Evolutionary conservation across 2,329 filamentous ascomycete genomes (phyloP), one percentile per base, ranked within the genome.

Genomic region (Diplodia sapinea): DNA sequence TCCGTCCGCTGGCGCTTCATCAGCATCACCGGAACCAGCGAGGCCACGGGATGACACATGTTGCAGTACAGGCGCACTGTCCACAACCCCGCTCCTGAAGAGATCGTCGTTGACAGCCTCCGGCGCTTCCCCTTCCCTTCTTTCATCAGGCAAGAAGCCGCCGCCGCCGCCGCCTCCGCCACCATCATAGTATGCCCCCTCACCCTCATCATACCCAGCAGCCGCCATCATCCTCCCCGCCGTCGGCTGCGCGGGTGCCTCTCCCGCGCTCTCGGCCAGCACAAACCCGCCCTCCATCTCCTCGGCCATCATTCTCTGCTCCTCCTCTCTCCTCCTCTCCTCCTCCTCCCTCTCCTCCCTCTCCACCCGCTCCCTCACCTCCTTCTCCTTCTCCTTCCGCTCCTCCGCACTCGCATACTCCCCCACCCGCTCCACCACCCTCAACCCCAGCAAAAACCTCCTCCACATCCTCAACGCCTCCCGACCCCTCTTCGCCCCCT

Each of bases 351-450:
- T 23, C 68, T 62, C 47, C 23, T 62, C 40, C 5, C 17, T 43
- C 49, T 66, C 63, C 1, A 63, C 29, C 43, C 59, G 74, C 1
- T 79, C 71, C 68, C 77, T 70, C 11, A 61, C 11, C 54, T 43
- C 54, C 33, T 47, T 49, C 43, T 59, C 50, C 61, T 33, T 65
- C 40, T 68, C 38, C 43, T 65, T 38, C 31, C 49, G 33, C 33
- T 78, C 74, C 3, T 74, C 77, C 65, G 77, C 74, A 31, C 77
- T 78, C 54, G 76, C 76, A n/a, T 78, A 78, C 12, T 79, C 86
- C 77, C 89, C 90, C 43, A 96, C 88, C 68, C 90, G 84, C 76
- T 94, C 88, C 36, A 88, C 84, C 51, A 97, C 92, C 54, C 86
- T 84, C 69, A 94, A 75, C 6, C 87, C 89, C 26, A 86, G 78